Percentiles rank a stretch among this genome's conserved stretches.
These are phyloP conservation scores for Citrus hindsii DNA, from an alignment of 345 rosid genomes.

Conservation along the genomic window DNA sequence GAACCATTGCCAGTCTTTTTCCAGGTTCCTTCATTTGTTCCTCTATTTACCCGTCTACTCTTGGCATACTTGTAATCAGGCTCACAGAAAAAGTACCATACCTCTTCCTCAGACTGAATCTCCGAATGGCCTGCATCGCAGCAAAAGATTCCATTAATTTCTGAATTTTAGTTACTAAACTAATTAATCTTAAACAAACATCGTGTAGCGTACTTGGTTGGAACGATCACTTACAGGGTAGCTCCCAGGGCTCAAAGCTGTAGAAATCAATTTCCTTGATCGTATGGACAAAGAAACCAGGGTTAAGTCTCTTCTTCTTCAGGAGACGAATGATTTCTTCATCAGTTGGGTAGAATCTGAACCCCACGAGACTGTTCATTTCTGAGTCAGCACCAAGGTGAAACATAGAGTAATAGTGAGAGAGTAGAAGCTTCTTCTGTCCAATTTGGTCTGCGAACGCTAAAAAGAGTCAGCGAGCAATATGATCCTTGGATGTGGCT, in stretches of 20 bases:
- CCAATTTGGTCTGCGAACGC: too few relatives aligned
- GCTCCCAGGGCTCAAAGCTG: background rate
- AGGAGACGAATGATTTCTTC: background rate
- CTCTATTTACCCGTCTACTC: conserved; percentile 20
- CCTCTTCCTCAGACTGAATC: too few relatives aligned
- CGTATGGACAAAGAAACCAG: background rate
- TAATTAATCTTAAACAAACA: background rate
- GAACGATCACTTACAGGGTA: background rate
- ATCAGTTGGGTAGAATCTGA: background rate
- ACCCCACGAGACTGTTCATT: background rate
- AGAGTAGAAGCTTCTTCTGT: too few relatives aligned
- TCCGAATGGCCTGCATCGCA: background rate
- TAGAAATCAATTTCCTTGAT: background rate
- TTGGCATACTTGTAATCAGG: background rate
- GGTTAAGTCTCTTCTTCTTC: background rate
- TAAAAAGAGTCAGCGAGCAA: too few relatives aligned
- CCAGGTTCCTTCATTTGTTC: conserved; percentile 35
- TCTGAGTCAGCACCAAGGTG: background rate
- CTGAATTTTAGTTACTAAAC: too few relatives aligned
- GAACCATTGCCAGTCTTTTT: conserved; percentile 39
- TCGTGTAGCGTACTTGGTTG: too few relatives aligned
- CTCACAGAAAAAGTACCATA: too few relatives aligned
- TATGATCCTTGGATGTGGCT: too few relatives aligned
- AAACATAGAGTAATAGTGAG: too few relatives aligned
- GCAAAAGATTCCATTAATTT: too few relatives aligned